Evolutionary conservation across 345 rosid species (phyloP).

Genomic region (Excoecaria agallocha): DNA sequence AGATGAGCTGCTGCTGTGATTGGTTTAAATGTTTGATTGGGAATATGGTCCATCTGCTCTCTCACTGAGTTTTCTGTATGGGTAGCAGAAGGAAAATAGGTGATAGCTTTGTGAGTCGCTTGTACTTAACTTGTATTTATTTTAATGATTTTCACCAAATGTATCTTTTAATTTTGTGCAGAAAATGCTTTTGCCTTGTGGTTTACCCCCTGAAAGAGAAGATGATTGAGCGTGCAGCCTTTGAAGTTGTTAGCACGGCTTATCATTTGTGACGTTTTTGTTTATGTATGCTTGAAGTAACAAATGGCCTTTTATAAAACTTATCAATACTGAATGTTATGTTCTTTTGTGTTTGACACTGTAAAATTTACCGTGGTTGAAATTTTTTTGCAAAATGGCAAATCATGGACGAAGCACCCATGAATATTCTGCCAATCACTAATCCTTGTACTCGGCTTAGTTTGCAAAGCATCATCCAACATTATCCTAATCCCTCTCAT

Average conservation of each 20-base stretch:
- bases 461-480: too few relatives aligned
- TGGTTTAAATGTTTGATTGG: neutral
- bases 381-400: too few relatives aligned
- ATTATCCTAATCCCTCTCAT: too few relatives aligned
- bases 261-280: neutral
- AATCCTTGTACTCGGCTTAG: too few relatives aligned
- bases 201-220: constrained; percentile 94
- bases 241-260: neutral
- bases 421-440: too few relatives aligned
- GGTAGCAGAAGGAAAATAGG: neutral
- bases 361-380: neutral
- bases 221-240: constrained; percentile 45
- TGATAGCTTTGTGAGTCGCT: neutral
- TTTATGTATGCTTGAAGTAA: neutral
- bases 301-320: neutral
- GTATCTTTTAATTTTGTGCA: constrained; percentile 29
- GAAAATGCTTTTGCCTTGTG: constrained; percentile 99
- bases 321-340: too few relatives aligned
- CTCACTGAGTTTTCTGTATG: neutral
- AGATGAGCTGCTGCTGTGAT: neutral
- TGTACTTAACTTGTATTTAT: neutral
- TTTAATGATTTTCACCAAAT: neutral
- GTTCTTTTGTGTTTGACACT: neutral
- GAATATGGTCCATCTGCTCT: too few relatives aligned
- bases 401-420: too few relatives aligned